Base-by-base conservation (phyloP, 2,329 filamentous ascomycete genomes). In the Plectosphaerella plurivora region DNA sequence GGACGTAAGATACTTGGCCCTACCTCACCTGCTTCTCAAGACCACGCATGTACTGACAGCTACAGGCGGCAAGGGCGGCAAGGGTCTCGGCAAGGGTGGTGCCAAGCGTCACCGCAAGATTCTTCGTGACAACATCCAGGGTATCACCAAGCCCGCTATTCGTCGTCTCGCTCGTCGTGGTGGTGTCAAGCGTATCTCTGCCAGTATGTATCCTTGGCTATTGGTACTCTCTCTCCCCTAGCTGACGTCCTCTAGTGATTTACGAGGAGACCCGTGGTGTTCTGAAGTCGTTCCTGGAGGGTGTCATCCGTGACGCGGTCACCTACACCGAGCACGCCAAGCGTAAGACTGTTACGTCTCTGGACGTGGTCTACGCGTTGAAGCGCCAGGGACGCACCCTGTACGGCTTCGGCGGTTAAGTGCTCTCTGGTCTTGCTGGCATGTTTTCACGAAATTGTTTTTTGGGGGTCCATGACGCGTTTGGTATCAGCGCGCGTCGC, bases 141-240 rank as follows among this genome's bases (percentile, higher is more conserved):
- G 92, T 79, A 97, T 97, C 73, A 97, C 92, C 70, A 97, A 97
- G 88, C 92, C 92, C 67, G 92, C 92, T 68, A 97, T 97, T 78
- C 88, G 92, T 70, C 92, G 92, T 95, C 91, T 97, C 73, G 92
- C 92, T 62, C 92, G 92, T 79, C 91, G 92, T 94, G 92, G 92
- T 77, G 92, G 92, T 92, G 92, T 97, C 83, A 97, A 97, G 90
- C 92, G 92, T 96, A 97, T 97, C 69, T 96, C 91, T 69, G 92
- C 92, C 73, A 95, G 86, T 89, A 83, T 73, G 82, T 78, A 51
- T 6, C 18, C 18, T 41, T 11, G 15, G 24, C 45, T 22, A 22
- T 11, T n/a, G 3, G 16, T 4, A 15, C 1, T 24, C 4, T 25
- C 14, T 5, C 20, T 5, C 10, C 2, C 15, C 57, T 66, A 56